phyloP scores from a whole-genome alignment of 345 rosid species.

The Citrus trifoliata region DNA sequence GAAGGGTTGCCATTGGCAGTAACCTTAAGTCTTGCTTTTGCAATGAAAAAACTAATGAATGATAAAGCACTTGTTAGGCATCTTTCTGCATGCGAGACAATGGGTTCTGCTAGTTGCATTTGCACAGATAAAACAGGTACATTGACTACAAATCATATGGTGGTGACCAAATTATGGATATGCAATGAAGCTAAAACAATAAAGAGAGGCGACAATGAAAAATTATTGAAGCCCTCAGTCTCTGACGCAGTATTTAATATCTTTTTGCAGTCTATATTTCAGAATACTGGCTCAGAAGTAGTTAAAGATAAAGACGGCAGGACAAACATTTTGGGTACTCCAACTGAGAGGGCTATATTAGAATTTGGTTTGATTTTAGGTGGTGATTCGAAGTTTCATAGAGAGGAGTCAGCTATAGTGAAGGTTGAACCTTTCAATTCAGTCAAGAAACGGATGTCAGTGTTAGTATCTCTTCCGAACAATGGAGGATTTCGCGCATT shows the following conservation, averaged over 20 bases:
- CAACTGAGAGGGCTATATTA: conserved; percentile 66
- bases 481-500: conserved; percentile 41
- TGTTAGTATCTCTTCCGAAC: conserved; percentile 50
- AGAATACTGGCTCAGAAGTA: conserved; percentile 67
- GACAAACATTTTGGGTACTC: conserved; percentile 57
- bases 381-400: conserved; percentile 45
- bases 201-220: conserved; percentile 15
- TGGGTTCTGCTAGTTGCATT: conserved; percentile 73
- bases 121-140: conserved; percentile 83
- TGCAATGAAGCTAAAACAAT: conserved; percentile 36
- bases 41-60: conserved; percentile 71
- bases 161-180: conserved; percentile 52
- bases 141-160: conserved; percentile 64
- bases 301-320: conserved; percentile 61
- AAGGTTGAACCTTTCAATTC: conserved; percentile 82
- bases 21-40: conserved; percentile 77
- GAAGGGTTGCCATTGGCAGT: conserved; percentile 82
- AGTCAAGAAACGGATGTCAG: conserved; percentile 69
- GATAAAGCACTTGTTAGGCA: conserved; percentile 75
- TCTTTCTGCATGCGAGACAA: conserved; percentile 76
- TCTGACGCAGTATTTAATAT: conserved; percentile 34
- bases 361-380: conserved; percentile 70
- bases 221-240: conserved; percentile 32
- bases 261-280: conserved; percentile 66
- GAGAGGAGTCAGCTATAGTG: conserved; percentile 50